Conservation (phyloP, 192 early-diverging fungal genomes). For the Fimicolochytrium jonesii region DNA sequence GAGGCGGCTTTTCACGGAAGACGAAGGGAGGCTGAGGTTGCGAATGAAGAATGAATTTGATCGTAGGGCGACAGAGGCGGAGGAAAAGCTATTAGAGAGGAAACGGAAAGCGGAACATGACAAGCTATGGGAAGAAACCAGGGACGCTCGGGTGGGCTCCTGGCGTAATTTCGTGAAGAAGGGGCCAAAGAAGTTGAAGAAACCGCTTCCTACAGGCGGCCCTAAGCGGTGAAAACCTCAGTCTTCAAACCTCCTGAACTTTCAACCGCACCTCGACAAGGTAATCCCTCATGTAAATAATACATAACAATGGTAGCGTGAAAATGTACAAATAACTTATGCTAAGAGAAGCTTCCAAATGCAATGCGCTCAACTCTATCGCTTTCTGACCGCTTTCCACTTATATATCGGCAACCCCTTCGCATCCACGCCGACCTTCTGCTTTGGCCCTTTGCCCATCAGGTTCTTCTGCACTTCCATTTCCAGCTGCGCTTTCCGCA, state of each 20-base stretch:
- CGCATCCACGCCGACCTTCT: constrained; percentile 76
- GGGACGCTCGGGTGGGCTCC: constrained; percentile 43
- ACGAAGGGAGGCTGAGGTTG: constrained; percentile 26
- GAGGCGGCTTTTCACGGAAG: constrained; percentile 30
- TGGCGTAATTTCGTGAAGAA: constrained; percentile 49
- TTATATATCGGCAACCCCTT: constrained; percentile 84
- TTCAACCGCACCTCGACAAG: no score
- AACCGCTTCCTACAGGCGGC: no score
- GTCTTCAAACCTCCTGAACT: no score
- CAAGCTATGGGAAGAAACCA: constrained; percentile 47
- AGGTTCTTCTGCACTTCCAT: constrained; percentile 73
- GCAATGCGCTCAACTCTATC: constrained; percentile 55
- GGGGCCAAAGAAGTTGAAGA: constrained; percentile 41
- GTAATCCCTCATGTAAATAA: no score
- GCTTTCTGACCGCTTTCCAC: constrained; percentile 87
- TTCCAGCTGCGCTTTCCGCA: constrained; percentile 68
- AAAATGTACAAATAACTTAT: no score
- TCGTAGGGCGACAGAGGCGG: constrained; percentile 27
- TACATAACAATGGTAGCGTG: no score
- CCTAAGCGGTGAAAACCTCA: no score
- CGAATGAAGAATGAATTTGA: constrained; percentile 45
- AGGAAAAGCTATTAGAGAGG: constrained; percentile 36
- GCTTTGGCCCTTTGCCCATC: constrained; percentile 73
- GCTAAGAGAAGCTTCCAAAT: no score
- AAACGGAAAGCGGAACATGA: constrained; percentile 44